Evolutionary conservation across 441 rosid genomes (phyloP).

Genomic region (Erodium moschatum): DNA sequence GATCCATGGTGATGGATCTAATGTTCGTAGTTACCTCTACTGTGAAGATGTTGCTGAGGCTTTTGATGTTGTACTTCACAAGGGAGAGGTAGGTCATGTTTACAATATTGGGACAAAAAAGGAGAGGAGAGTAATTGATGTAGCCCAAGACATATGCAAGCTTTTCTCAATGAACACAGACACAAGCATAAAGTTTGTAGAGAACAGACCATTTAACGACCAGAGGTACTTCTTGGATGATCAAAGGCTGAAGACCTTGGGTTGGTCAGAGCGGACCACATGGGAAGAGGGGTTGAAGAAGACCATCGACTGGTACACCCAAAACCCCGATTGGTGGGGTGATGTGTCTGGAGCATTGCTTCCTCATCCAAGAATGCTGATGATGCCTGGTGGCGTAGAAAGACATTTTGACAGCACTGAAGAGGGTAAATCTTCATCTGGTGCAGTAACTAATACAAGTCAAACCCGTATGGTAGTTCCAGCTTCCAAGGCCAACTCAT

Average conservation of each 20-base stretch:
- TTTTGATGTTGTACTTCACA: conserved; percentile 78
- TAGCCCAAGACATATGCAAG: conserved; percentile 65
- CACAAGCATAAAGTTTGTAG: conserved; percentile 61
- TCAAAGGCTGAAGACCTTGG: conserved; percentile 66
- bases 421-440: conserved; percentile 36
- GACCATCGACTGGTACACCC: conserved; percentile 77
- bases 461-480: conserved; percentile 70
- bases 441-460: conserved; percentile 30
- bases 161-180: conserved; percentile 63
- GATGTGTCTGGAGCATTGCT: conserved; percentile 82
- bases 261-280: conserved; percentile 70
- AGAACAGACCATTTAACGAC: conserved; percentile 83
- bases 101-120: conserved; percentile 81
- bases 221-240: conserved; percentile 91
- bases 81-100: conserved; percentile 85
- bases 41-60: conserved; percentile 99
- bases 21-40: conserved; percentile 76
- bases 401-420: conserved; percentile 65
- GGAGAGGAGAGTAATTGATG: conserved; percentile 87
- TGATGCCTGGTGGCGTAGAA: conserved; percentile 77
- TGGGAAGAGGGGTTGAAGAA: conserved; percentile 88
- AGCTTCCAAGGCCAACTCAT: conserved; percentile 29
- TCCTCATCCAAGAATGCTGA: conserved; percentile 87
- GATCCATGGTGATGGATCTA: conserved; percentile 84
- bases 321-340: conserved; percentile 93